Evolutionary conservation across 805 yeast genomes (phyloP).

Genomic region (Starmerella vaccinii): DNA sequence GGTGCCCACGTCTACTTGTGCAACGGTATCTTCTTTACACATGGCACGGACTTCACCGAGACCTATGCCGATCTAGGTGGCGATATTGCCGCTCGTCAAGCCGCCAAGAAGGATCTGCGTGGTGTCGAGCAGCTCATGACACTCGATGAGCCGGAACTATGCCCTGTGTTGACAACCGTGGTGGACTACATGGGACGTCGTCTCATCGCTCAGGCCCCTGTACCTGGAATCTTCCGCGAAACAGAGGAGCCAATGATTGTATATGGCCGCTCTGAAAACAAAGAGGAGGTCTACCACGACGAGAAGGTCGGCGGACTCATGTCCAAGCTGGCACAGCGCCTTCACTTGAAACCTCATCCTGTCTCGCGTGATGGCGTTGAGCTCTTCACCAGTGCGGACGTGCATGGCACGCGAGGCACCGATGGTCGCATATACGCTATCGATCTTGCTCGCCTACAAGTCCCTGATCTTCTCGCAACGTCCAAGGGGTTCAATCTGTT

Average conservation of each 20-base stretch:
- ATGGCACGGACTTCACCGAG: constrained; percentile 61
- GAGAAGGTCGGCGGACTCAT: constrained; percentile 47
- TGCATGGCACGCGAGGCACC: constrained; percentile 76
- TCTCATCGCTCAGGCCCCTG: constrained; percentile 85
- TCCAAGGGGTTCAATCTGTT: constrained; percentile 54
- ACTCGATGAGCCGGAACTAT: constrained; percentile 51
- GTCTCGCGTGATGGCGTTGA: constrained; percentile 40
- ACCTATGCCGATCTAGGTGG: constrained; percentile 62
- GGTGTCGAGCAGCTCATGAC: constrained; percentile 61
- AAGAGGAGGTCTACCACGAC: constrained; percentile 40
- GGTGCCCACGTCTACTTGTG: constrained; percentile 59
- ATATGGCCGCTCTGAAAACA: constrained; percentile 66
- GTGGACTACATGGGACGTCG: constrained; percentile 87
- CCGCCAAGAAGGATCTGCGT: constrained; percentile 66
- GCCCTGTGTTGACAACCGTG: constrained; percentile 68
- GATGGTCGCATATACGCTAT: constrained; percentile 78
- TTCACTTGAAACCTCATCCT: constrained; percentile 66
- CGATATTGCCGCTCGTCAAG: constrained; percentile 72
- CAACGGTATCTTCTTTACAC: constrained; percentile 80
- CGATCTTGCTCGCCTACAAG: constrained; percentile 76
- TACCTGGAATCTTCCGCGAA: constrained; percentile 72
- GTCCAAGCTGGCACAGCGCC: constrained; percentile 53
- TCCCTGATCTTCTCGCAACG: constrained; percentile 68
- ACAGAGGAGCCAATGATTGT: constrained; percentile 42
- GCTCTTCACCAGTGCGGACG: constrained; percentile 59